Percentiles rank a stretch among this genome's conserved stretches.
phyloP scores from a whole-genome alignment of 495 filamentous ascomycete species.

The Talaromyces thailandensis region DNA sequence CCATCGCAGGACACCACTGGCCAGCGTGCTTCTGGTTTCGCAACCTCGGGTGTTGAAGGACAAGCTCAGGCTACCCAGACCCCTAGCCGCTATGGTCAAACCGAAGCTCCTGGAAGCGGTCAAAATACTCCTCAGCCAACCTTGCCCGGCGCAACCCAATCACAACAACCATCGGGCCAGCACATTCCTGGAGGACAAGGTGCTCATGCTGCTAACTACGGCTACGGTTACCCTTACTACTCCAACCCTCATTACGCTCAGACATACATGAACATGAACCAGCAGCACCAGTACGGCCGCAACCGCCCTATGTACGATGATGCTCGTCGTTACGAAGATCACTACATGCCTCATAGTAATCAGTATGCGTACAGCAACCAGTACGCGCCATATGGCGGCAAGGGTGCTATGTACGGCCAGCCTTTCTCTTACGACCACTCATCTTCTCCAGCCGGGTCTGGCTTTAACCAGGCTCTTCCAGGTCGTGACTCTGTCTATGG shows the following conservation, averaged over 20 bases:
- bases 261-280: slow-evolving; percentile 66
- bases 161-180: slow-evolving; percentile 46
- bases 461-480: slow-evolving; percentile 57
- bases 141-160: slow-evolving; percentile 56
- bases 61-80: slow-evolving; percentile 63
- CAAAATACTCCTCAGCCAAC: slow-evolving; percentile 84
- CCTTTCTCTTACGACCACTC: slow-evolving; percentile 77
- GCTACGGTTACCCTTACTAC: slow-evolving; percentile 73
- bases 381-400: slow-evolving; percentile 59
- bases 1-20: slow-evolving; percentile 72
- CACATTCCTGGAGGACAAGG: slow-evolving; percentile 51
- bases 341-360: slow-evolving; percentile 44
- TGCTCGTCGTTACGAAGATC: slow-evolving; percentile 44
- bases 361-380: slow-evolving; percentile 65
- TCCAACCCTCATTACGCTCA: slow-evolving; percentile 64
- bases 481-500: slow-evolving; percentile 72
- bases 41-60: slow-evolving; percentile 60
- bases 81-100: slow-evolving; percentile 58
- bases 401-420: slow-evolving; percentile 73
- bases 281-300: slow-evolving; percentile 41
- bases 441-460: slow-evolving; percentile 64
- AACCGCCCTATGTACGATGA: slow-evolving; percentile 49
- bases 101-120: slow-evolving; percentile 73
- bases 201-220: slow-evolving; percentile 44
- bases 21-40: slow-evolving; percentile 60